Conservation (phyloP, 2,329 filamentous ascomycete genomes). For the Aspergillus fischeri region DNA sequence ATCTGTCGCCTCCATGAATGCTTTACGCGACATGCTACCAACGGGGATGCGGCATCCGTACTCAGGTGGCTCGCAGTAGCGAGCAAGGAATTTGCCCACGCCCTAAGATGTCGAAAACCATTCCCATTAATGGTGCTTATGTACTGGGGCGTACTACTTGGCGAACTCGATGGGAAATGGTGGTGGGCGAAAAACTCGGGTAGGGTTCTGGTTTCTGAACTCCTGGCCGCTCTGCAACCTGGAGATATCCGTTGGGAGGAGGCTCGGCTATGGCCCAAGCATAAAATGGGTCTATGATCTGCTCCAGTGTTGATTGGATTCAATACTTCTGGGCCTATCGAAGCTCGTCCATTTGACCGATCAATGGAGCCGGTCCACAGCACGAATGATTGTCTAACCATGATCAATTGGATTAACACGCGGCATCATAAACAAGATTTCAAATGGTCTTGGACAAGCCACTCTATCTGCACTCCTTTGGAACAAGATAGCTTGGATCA, state of each 20-base stretch:
- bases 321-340: not conserved
- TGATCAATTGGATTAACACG: not conserved
- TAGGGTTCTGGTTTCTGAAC: slow-evolving; percentile 25
- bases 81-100: slow-evolving; percentile 30
- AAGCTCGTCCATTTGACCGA: not conserved
- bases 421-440: not conserved
- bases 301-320: not conserved
- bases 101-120: slow-evolving; percentile 26
- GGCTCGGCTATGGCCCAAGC: slow-evolving; percentile 28
- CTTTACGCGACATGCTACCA: slow-evolving; percentile 22
- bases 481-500: not conserved
- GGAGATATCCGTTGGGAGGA: slow-evolving; percentile 22
- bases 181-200: slow-evolving; percentile 37
- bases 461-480: not conserved
- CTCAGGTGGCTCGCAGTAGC: slow-evolving; percentile 32
- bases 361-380: not conserved
- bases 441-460: not conserved
- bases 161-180: slow-evolving; percentile 26
- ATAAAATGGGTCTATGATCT: slow-evolving; percentile 24
- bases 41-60: slow-evolving; percentile 26
- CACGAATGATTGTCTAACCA: not conserved
- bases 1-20: slow-evolving; percentile 26
- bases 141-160: slow-evolving; percentile 34
- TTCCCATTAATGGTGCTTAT: slow-evolving; percentile 31
- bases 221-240: slow-evolving; percentile 18